Evolutionary conservation across 306 rosid species (phyloP).

Genomic region (Benincasa hispida): DNA sequence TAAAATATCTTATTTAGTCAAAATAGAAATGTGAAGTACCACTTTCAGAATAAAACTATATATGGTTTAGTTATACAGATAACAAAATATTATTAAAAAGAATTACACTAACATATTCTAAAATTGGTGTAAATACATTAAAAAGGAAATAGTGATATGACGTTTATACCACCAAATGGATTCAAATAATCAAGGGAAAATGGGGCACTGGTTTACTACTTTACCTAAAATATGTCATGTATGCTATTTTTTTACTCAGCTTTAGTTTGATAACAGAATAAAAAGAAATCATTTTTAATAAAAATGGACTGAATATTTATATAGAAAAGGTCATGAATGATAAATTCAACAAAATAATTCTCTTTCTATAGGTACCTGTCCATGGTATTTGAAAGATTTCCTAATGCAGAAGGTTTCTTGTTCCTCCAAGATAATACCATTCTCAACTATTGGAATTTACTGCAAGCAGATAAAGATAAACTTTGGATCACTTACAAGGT

Average conservation of each 20-base stretch:
- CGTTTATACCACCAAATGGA: neutral
- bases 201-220: neutral
- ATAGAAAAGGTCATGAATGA: neutral
- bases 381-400: constrained; percentile 56
- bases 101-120: neutral
- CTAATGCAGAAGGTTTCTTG: constrained; percentile 83
- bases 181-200: neutral
- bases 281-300: neutral
- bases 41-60: neutral
- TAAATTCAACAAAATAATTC: neutral
- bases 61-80: neutral
- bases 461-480: constrained; percentile 77
- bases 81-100: neutral
- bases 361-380: constrained; percentile 50
- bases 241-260: neutral
- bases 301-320: neutral
- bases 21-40: neutral
- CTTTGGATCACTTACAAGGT: constrained; percentile 88
- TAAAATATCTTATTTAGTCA: neutral
- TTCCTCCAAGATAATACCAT: constrained; percentile 77
- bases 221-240: neutral
- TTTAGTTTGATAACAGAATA: neutral
- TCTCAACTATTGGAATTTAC: constrained; percentile 91
- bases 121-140: neutral
- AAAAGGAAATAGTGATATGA: neutral